A percentile compares a stretch with the other conserved stretches of the same genome.
Evolutionary conservation across 345 rosid species (phyloP).

Genomic region (Populus ilicifolia): DNA sequence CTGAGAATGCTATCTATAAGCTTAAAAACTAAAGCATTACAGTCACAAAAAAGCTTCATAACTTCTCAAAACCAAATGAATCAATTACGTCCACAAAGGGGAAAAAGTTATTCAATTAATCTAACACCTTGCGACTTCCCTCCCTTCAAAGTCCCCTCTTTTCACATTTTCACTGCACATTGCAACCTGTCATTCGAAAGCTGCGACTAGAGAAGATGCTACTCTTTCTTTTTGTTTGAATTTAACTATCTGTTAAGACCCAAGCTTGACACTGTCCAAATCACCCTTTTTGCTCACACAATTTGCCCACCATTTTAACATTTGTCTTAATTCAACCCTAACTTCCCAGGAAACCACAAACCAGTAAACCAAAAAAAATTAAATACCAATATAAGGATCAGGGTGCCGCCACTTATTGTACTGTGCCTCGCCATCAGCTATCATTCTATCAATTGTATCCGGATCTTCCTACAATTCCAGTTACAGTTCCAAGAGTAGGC

Average conservation of each 20-base stretch:
- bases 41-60: neutral
- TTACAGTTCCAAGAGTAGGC: neutral
- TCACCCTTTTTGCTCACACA: neutral
- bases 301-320: neutral
- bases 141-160: neutral
- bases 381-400: constrained; percentile 86
- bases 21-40: neutral
- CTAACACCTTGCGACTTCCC: neutral
- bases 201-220: neutral
- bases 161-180: neutral
- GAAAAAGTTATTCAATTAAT: neutral
- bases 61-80: neutral
- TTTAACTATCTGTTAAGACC: neutral
- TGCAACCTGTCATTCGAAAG: neutral
- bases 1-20: neutral
- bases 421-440: constrained; percentile 68
- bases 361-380: neutral
- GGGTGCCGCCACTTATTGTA: constrained; percentile 90
- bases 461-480: constrained; percentile 60
- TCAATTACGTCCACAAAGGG: neutral
- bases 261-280: neutral
- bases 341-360: neutral
- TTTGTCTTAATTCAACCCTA: neutral
- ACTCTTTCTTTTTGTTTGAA: neutral
- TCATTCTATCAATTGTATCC: constrained; percentile 76